Evolutionary conservation across 345 rosid genomes (phyloP).

Genomic region (Syzygium aromaticum): DNA sequence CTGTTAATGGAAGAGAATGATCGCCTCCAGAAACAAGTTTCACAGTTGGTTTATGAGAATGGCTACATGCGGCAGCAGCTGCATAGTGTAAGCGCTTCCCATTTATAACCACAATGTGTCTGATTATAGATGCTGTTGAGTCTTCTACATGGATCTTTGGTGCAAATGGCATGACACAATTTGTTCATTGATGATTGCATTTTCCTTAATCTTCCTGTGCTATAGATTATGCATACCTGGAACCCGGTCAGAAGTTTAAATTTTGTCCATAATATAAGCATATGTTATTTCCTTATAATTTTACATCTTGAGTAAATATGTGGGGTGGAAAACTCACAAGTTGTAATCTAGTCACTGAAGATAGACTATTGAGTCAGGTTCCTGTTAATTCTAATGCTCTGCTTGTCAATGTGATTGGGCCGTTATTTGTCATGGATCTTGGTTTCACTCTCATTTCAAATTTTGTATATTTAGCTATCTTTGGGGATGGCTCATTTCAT

Average conservation of each 20-base stretch:
- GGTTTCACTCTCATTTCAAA: not conserved
- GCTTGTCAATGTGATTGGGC: not conserved
- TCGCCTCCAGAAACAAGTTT: conserved; percentile 95
- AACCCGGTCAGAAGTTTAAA: not conserved
- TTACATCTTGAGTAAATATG: not conserved
- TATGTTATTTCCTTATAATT: not conserved
- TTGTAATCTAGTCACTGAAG: not conserved
- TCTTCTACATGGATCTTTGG: not conserved
- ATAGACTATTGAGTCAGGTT: not conserved
- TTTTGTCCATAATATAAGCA: not conserved
- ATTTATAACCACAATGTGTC: not conserved
- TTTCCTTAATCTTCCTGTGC: not conserved
- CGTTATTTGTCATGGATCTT: not conserved
- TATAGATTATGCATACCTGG: not conserved
- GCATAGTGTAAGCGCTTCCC: conserved; percentile 36
- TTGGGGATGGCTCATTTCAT: not conserved
- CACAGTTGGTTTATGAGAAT: conserved; percentile 88
- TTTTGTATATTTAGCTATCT: not conserved
- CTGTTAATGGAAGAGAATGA: conserved; percentile 99
- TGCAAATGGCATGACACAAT: not conserved
- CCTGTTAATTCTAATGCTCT: not conserved
- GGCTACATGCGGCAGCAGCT: conserved; percentile 80
- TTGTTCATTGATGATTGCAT: not conserved
- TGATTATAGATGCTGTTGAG: not conserved
- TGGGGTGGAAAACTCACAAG: not conserved